phyloP scores from a whole-genome alignment of 352 stramenopile genomes.

The Aphanomyces euteiches region DNA sequence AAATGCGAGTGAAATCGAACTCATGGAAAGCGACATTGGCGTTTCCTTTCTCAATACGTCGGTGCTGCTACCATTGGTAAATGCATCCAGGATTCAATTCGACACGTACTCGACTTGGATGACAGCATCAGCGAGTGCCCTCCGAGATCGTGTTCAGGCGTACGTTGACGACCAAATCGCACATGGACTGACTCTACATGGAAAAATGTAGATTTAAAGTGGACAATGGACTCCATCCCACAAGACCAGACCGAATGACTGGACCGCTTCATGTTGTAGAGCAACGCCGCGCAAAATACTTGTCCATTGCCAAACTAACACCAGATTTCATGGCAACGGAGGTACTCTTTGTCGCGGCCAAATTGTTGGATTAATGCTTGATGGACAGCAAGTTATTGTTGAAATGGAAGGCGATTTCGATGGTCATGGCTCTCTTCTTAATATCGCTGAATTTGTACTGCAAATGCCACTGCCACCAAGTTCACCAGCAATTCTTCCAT shows the following conservation, averaged over 20 bases:
- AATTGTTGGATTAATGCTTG: background rate
- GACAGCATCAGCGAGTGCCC: constrained; percentile 6
- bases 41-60: constrained; percentile 40
- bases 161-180: background rate
- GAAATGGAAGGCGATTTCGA: constrained; percentile 82
- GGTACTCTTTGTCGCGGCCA: constrained; percentile 32
- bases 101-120: constrained; percentile 16
- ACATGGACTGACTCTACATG: background rate
- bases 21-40: constrained; percentile 67
- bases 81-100: background rate
- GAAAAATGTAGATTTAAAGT: constrained; percentile 46
- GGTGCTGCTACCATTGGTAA: constrained; percentile 36
- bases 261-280: constrained; percentile 86
- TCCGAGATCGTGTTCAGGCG: constrained; percentile 6
- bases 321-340: constrained; percentile 86
- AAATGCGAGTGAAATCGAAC: constrained; percentile 54
- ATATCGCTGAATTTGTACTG: constrained; percentile 34
- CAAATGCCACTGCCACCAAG: background rate
- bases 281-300: constrained; percentile 89
- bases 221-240: constrained; percentile 93
- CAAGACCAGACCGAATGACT: constrained; percentile 88
- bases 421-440: constrained; percentile 57
- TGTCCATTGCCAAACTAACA: constrained; percentile 89
- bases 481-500: background rate
- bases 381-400: constrained; percentile 36